These are phyloP conservation scores for Peronospora destructor DNA, from an alignment of 352 stramenopile genomes.

Conservation along the genomic window DNA sequence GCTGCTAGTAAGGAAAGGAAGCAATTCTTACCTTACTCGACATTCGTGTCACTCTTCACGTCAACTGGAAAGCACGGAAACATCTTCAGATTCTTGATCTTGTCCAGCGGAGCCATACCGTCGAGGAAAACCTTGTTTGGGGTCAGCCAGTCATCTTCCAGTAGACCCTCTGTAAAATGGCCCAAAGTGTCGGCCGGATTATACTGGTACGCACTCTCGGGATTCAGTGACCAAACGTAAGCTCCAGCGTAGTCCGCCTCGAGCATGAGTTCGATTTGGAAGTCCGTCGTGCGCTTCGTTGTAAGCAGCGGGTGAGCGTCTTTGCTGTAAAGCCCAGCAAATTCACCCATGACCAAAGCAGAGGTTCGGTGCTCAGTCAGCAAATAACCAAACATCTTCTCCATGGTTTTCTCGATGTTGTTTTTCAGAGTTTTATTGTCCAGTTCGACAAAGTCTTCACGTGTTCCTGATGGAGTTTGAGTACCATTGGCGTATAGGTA, in stretches of 20 bases:
- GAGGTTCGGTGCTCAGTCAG: constrained; percentile 28
- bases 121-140: constrained; percentile 56
- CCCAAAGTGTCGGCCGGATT: constrained; percentile 60
- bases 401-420: constrained; percentile 57
- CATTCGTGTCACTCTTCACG: constrained; percentile 6
- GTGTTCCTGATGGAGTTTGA: constrained; percentile 17
- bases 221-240: constrained; percentile 79
- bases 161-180: constrained; percentile 53
- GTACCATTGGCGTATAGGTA: constrained; percentile 58
- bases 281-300: constrained; percentile 58
- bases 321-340: constrained; percentile 57
- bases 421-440: constrained; percentile 43
- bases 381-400: constrained; percentile 71
- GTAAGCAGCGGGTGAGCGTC: constrained; percentile 45
- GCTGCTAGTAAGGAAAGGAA: not conserved
- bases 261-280: constrained; percentile 59
- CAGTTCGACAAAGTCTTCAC: constrained; percentile 41
- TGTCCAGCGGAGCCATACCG: constrained; percentile 46
- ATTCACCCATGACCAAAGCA: constrained; percentile 62
- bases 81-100: constrained; percentile 46
- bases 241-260: constrained; percentile 46
- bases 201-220: constrained; percentile 68
- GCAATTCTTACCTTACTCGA: constrained; percentile 9
- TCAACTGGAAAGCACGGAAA: constrained; percentile 55
- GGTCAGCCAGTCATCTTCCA: constrained; percentile 65